Percentiles rank a stretch among this genome's conserved stretches.
Evolutionary conservation across 495 filamentous ascomycete species (phyloP).

Genomic region (Corynascus novoguineensis): DNA sequence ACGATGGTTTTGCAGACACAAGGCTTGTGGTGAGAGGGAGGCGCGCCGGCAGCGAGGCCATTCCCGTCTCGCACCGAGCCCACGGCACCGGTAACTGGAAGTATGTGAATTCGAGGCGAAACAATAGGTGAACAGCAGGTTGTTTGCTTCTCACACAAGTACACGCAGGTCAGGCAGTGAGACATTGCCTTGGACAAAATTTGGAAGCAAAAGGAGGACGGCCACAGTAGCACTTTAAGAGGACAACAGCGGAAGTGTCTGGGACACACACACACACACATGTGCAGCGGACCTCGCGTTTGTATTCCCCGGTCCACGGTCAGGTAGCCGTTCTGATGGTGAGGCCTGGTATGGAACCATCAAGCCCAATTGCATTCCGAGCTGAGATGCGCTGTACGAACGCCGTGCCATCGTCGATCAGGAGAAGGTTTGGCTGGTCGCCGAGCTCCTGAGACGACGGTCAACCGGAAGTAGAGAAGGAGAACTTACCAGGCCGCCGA

Average conservation of each 20-base stretch:
- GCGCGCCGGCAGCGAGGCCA: conserved; percentile 6
- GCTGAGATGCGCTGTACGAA: conserved; percentile 6
- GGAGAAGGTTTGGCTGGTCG: neutral
- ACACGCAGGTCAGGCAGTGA: conserved; percentile 28
- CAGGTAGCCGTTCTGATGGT: conserved; percentile 13
- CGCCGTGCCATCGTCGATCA: conserved; percentile 11
- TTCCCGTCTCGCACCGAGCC: conserved; percentile 13
- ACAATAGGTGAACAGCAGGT: conserved; percentile 12
- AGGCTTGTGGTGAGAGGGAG: neutral
- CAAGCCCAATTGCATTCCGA: neutral
- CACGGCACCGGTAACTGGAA: conserved; percentile 17
- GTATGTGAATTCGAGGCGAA: conserved; percentile 7
- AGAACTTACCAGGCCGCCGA: neutral
- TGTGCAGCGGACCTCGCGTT: conserved; percentile 29
- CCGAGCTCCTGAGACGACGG: neutral
- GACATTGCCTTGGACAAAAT: conserved; percentile 22
- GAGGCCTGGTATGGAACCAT: neutral
- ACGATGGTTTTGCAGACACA: neutral
- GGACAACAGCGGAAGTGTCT: conserved; percentile 24
- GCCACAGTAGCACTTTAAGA: conserved; percentile 29
- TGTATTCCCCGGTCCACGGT: conserved; percentile 28
- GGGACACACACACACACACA: conserved; percentile 26
- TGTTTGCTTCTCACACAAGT: conserved; percentile 22
- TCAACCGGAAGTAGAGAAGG: neutral
- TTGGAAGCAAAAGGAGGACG: conserved; percentile 10